Evolutionary conservation across 305 asterid species (phyloP), one percentile per base, ranked within the genome.

Genomic region (Caryopteris hybrid): DNA sequence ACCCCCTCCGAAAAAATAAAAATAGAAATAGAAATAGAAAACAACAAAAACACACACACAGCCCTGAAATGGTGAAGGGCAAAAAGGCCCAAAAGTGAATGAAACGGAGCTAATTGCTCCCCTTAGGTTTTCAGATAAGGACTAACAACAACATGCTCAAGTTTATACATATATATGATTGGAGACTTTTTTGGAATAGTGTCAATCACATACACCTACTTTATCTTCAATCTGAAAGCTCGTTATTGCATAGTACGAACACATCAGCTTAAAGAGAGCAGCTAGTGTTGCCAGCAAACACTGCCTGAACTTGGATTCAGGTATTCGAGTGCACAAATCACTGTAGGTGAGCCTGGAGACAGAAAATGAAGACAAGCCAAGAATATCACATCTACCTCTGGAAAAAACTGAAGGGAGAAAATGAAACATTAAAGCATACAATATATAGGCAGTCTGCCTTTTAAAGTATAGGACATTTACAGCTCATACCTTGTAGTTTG

Each of bases 291-390:
- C 96, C 61, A 89, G 79, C 75, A 95, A 83, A 76, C 97, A 95
- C 77, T 83, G 88, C 84, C 98, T 88, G 76, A 89, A 89, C 88
- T 88, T 89, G 75, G 99, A 85, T 80, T 95, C 99, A 18, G 99
- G 94, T 78, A 95, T 86, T 79, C 79, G 89, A 76, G 69, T 77
- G 86, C 98, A 95, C 77, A 95, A 83, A 82, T 92, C 99, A 69
- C 99, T 89, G 89, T 88, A 95, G 39, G 98, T 95, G 70, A 95
- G 92, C 93, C 98, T 95, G 91, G 67, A 73, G 68, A 74, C 39
- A 54, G 20, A 76, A 69, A 72, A 50, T 46, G 72, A 70, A 71
- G 64, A 73, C 67, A 85, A 74, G 70, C 29, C 61, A 59, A 52
- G 70, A 81, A 78, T 21, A 52, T 64, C 54, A 72, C 53, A 54